These are phyloP conservation scores for Dichotomocladium elegans DNA, from an alignment of 371 early-diverging fungal species.

Conservation along the genomic window DNA sequence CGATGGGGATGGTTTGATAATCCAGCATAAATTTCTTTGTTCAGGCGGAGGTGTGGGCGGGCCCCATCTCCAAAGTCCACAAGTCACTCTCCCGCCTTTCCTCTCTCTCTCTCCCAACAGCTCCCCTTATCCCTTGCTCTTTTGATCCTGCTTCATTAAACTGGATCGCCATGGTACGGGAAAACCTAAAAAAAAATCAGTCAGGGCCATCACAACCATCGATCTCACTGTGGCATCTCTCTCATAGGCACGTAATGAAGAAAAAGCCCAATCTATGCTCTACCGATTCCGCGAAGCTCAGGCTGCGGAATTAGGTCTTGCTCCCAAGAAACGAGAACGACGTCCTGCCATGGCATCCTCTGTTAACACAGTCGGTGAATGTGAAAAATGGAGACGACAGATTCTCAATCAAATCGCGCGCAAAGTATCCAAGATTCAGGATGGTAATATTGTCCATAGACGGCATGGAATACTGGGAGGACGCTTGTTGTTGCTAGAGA, in stretches of 20 bases:
- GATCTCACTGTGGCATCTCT: neutral
- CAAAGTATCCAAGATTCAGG: slow-evolving; percentile 89
- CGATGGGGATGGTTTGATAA: too few species aligned
- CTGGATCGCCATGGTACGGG: neutral
- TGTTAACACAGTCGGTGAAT: slow-evolving; percentile 69
- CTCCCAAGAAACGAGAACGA: slow-evolving; percentile 54
- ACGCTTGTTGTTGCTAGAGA: too few species aligned
- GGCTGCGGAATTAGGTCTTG: slow-evolving; percentile 78
- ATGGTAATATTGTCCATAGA: too few species aligned
- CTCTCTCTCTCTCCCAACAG: neutral
- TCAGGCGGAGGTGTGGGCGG: too few species aligned
- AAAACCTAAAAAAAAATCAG: too few species aligned
- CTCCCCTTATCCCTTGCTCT: neutral
- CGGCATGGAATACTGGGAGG: too few species aligned
- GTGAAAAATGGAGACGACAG: slow-evolving; percentile 89
- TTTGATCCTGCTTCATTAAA: too few species aligned
- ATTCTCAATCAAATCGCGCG: slow-evolving; percentile 83
- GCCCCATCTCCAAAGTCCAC: too few species aligned
- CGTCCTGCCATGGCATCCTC: slow-evolving; percentile 76
- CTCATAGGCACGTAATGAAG: slow-evolving; percentile 91
- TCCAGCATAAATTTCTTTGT: too few species aligned
- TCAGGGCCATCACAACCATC: too few species aligned
- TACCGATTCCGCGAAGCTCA: slow-evolving; percentile 95
- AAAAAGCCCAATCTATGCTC: slow-evolving; percentile 97
- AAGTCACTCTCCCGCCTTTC: neutral